phyloP scores from a whole-genome alignment of 176 grass and related monocot genomes.

The Lolium multiflorum region DNA sequence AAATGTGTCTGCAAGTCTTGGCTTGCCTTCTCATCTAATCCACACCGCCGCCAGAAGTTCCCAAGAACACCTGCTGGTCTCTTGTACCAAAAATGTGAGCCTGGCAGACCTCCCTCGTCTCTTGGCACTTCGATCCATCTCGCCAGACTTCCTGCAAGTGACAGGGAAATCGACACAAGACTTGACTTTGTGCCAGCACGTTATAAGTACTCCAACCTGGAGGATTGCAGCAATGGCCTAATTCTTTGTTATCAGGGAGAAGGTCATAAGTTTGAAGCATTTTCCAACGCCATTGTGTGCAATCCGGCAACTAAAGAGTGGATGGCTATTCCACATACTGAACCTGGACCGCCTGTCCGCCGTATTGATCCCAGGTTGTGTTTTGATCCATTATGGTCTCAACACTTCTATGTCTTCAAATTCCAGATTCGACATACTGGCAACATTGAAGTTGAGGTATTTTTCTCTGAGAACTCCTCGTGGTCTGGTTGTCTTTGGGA shows the following conservation, averaged over 20 bases:
- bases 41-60: constrained; percentile 23
- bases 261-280: not conserved
- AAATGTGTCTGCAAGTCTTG: constrained; percentile 50
- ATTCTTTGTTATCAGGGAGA: constrained; percentile 29
- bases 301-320: constrained; percentile 45
- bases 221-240: constrained; percentile 48
- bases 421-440: not conserved
- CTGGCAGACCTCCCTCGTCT: not conserved
- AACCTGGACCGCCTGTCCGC: not conserved
- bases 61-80: constrained; percentile 38
- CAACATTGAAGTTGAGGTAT: not conserved
- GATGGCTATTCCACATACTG: not conserved
- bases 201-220: constrained; percentile 14
- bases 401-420: constrained; percentile 43
- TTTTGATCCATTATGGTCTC: constrained; percentile 37
- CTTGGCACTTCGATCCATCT: constrained; percentile 18
- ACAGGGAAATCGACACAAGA: not conserved
- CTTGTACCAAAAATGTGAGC: not conserved
- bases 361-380: not conserved
- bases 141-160: not conserved
- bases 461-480: not conserved
- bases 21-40: constrained; percentile 46
- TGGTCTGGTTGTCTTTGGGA: not conserved
- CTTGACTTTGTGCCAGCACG: constrained; percentile 35
- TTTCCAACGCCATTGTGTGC: constrained; percentile 20